Percentiles rank a stretch among this genome's conserved stretches.
Evolutionary conservation across 768 basidiomycete genomes (phyloP).

Genomic region (Ramaria sp.): DNA sequence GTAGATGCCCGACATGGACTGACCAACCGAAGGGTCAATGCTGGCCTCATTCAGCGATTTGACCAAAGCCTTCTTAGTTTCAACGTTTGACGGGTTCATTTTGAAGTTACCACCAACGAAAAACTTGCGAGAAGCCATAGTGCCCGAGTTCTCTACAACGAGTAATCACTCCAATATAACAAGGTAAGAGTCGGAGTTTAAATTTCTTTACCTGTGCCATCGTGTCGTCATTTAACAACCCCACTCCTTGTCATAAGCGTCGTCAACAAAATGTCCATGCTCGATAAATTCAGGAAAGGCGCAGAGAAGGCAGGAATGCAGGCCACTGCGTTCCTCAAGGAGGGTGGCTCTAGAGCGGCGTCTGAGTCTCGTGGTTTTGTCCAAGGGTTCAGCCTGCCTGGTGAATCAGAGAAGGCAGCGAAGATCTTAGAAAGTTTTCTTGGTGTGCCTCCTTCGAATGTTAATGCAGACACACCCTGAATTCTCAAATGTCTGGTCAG

Average conservation of each 20-base stretch:
- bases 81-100: slow-evolving; percentile 74
- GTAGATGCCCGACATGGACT: slow-evolving; percentile 14
- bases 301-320: slow-evolving; percentile 77
- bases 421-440: slow-evolving; percentile 85
- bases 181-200: neutral
- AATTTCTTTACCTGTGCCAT: neutral
- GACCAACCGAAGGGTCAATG: slow-evolving; percentile 70
- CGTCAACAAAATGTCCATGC: slow-evolving; percentile 35
- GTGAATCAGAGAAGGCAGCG: slow-evolving; percentile 90
- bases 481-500: slow-evolving; percentile 27
- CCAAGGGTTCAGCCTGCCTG: slow-evolving; percentile 80
- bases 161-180: neutral
- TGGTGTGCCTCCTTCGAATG: slow-evolving; percentile 35
- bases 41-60: slow-evolving; percentile 66
- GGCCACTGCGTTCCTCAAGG: slow-evolving; percentile 64
- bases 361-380: slow-evolving; percentile 69
- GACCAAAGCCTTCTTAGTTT: slow-evolving; percentile 56
- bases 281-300: slow-evolving; percentile 72
- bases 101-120: slow-evolving; percentile 99
- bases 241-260: neutral
- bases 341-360: slow-evolving; percentile 57
- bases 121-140: slow-evolving; percentile 66
- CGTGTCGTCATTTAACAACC: slow-evolving; percentile 3
- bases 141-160: slow-evolving; percentile 5
- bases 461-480: slow-evolving; percentile 2